Evolutionary conservation across 176 grass and related monocot genomes (phyloP).

Genomic region (Microstegium vimineum): DNA sequence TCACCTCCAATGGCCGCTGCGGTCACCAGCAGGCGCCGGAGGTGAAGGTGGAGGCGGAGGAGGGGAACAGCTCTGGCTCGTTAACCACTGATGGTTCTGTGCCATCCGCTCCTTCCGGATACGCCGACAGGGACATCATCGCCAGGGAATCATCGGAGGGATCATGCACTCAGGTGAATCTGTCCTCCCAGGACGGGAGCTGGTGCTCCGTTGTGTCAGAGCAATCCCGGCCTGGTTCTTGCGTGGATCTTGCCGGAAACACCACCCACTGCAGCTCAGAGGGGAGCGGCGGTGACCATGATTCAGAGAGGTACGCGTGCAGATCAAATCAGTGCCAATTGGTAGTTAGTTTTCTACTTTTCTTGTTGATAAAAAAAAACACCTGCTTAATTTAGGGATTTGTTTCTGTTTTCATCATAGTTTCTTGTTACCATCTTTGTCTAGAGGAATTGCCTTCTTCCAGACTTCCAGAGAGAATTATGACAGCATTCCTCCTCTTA

Average conservation of each 20-base stretch:
- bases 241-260: constrained; percentile 15
- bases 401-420: background rate
- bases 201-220: constrained; percentile 50
- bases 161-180: constrained; percentile 36
- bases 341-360: background rate
- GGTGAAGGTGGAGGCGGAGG: background rate
- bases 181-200: constrained; percentile 52
- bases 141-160: constrained; percentile 32
- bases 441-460: background rate
- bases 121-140: background rate
- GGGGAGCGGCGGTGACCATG: constrained; percentile 29
- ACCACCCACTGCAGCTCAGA: constrained; percentile 20
- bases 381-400: background rate
- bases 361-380: background rate
- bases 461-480: background rate
- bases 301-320: constrained; percentile 48
- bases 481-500: background rate
- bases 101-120: constrained; percentile 12
- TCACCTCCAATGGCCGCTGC: constrained; percentile 57
- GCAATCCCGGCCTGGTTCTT: constrained; percentile 15
- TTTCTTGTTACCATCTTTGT: background rate
- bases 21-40: constrained; percentile 24
- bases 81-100: constrained; percentile 28
- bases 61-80: constrained; percentile 32
- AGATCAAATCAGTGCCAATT: background rate